Percentiles rank a stretch among this genome's conserved stretches.
phyloP scores from a whole-genome alignment of 352 stramenopile genomes.

The Blastocystis sp. region DNA sequence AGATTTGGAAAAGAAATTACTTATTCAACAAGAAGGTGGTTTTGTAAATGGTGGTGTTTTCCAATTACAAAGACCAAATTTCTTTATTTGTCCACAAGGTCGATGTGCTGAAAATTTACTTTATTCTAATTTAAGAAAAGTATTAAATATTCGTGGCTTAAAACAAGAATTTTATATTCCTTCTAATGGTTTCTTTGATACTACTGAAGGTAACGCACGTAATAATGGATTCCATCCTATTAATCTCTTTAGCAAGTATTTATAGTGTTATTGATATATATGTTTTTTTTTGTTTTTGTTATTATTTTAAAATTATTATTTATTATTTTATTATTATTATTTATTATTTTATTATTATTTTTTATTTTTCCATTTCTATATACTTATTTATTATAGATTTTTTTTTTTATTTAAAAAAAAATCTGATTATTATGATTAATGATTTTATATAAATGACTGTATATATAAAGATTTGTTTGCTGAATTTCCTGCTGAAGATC shows the following conservation, averaged over 20 bases:
- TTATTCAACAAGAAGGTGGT: slow-evolving; percentile 20
- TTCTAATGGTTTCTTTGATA: slow-evolving; percentile 37
- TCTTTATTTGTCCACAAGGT: slow-evolving; percentile 37
- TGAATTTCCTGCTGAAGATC: slow-evolving; percentile 32
- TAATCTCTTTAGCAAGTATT: slow-evolving; percentile 36
- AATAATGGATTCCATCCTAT: slow-evolving; percentile 37
- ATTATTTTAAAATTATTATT: no score
- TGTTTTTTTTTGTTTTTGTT: no score
- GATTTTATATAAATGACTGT: no score
- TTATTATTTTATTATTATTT: no score
- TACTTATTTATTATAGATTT: no score
- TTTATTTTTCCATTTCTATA: no score
- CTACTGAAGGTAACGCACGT: slow-evolving; percentile 33
- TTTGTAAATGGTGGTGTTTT: slow-evolving; percentile 34
- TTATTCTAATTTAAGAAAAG: slow-evolving; percentile 9
- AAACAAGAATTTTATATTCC: slow-evolving; percentile 34
- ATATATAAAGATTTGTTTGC: no score
- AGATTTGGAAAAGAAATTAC: slow-evolving; percentile 31
- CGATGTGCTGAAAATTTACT: slow-evolving; percentile 37
- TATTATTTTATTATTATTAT: no score
- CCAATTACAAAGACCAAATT: slow-evolving; percentile 37
- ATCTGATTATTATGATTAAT: no score
- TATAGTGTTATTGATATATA: no score
- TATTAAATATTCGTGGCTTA: slow-evolving; percentile 19
- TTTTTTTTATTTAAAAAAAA: no score